A percentile compares a stretch with the other conserved stretches of the same genome.
phyloP scores from a whole-genome alignment of 139 green algal species.

The Tetraselmis chui region DNA sequence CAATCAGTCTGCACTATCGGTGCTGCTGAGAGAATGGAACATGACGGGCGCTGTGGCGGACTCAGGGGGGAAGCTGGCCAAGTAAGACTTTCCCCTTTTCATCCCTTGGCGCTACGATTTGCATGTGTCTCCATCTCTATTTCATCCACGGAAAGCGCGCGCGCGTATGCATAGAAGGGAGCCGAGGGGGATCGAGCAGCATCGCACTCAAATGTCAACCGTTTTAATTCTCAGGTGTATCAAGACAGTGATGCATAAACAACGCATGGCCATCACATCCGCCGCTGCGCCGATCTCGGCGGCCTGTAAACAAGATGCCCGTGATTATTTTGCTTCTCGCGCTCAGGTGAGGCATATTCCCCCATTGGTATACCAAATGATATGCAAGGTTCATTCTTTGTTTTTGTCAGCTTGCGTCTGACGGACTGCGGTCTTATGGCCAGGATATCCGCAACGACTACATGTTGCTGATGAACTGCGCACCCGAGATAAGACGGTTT shows the following conservation, averaged over 20 bases:
- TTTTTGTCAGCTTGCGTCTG: no score
- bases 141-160: no score
- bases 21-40: background rate
- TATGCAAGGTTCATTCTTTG: no score
- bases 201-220: no score
- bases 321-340: background rate
- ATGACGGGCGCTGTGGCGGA: background rate
- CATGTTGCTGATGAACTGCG: constrained; percentile 20
- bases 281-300: background rate
- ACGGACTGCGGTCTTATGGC: no score
- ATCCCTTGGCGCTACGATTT: no score
- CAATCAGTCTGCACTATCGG: background rate
- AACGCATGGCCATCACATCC: background rate
- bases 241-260: background rate
- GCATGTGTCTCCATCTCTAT: no score
- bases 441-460: constrained; percentile 16
- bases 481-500: constrained; percentile 9
- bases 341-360: background rate
- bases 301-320: background rate
- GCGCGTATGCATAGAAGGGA: no score
- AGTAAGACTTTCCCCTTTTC: background rate
- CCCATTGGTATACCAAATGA: no score
- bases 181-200: no score
- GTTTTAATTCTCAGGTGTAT: no score
- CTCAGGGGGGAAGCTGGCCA: background rate